Percentiles rank a stretch among this genome's conserved stretches.
Evolutionary conservation across 1,284 basidiomycete species (phyloP).

Genomic region (Neotropicomus parvogracilis): DNA sequence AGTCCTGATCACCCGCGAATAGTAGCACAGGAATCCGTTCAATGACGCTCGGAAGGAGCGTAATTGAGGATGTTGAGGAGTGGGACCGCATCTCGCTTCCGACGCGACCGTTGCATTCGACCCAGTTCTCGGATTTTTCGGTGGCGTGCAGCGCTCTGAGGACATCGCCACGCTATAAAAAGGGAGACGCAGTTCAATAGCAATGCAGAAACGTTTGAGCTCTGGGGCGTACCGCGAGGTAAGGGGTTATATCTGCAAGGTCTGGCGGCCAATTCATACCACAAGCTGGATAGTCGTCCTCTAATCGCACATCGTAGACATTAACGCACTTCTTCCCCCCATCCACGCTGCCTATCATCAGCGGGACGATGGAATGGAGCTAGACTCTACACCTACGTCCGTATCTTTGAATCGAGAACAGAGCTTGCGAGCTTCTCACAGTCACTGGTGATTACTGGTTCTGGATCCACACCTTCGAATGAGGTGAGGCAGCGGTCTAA

Average conservation of each 20-base stretch:
- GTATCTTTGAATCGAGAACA: conserved; percentile 61
- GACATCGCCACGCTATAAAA: conserved; percentile 71
- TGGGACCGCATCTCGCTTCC: conserved; percentile 58
- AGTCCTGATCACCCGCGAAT: conserved; percentile 93
- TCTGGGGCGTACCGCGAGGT: conserved; percentile 66
- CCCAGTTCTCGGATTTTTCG: conserved; percentile 79
- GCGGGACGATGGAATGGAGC: not conserved
- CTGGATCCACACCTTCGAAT: conserved; percentile 46
- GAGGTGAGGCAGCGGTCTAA: conserved; percentile 63
- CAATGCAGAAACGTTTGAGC: not conserved
- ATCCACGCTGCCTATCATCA: conserved; percentile 51
- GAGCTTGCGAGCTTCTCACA: conserved; percentile 69
- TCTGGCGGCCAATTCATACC: conserved; percentile 99
- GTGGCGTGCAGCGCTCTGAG: conserved; percentile 80
- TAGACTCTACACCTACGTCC: conserved; percentile 49
- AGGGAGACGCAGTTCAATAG: not conserved
- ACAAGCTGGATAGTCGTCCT: conserved; percentile 84
- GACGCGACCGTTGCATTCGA: conserved; percentile 79
- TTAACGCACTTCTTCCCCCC: conserved; percentile 83
- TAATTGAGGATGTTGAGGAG: conserved; percentile 68
- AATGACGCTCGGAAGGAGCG: conserved; percentile 76
- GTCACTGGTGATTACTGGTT: conserved; percentile 59
- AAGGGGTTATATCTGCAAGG: conserved; percentile 71
- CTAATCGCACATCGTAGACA: conserved; percentile 90
- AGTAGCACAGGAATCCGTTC: conserved; percentile 82